These are phyloP conservation scores for Suillus fuscotomentosus DNA, from an alignment of 768 basidiomycete species.

Conservation along the genomic window DNA sequence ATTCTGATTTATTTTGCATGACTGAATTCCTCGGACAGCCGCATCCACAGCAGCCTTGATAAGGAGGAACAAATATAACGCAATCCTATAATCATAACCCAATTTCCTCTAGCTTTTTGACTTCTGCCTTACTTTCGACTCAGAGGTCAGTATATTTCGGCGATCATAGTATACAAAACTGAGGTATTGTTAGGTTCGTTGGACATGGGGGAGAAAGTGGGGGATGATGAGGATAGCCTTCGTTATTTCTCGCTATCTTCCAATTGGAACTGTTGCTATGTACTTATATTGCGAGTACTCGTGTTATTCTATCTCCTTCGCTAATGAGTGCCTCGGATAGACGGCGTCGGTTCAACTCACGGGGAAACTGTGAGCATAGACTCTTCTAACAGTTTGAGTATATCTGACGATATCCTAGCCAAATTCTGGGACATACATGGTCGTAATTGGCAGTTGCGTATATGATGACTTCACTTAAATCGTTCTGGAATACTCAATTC, in stretches of 20 bases:
- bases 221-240: conserved; percentile 17
- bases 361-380: not conserved
- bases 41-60: not conserved
- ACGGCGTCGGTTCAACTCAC: not conserved
- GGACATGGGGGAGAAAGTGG: conserved; percentile 18
- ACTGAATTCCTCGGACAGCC: not conserved
- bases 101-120: not conserved
- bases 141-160: not conserved
- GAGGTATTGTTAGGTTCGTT: conserved; percentile 13
- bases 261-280: conserved; percentile 16
- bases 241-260: conserved; percentile 18
- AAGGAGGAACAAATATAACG: not conserved
- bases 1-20: not conserved
- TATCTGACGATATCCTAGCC: not conserved
- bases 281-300: not conserved
- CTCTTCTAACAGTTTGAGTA: not conserved
- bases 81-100: not conserved
- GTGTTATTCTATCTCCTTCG: not conserved
- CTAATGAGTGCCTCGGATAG: not conserved
- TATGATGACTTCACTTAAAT: not conserved
- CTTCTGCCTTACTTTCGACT: conserved; percentile 2
- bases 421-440: not conserved
- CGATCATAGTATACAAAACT: not conserved
- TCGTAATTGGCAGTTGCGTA: not conserved
- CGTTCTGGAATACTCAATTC: not conserved